phyloP scores from a whole-genome alignment of 2,329 filamentous ascomycete species.

The Corinectria fuckeliana region DNA sequence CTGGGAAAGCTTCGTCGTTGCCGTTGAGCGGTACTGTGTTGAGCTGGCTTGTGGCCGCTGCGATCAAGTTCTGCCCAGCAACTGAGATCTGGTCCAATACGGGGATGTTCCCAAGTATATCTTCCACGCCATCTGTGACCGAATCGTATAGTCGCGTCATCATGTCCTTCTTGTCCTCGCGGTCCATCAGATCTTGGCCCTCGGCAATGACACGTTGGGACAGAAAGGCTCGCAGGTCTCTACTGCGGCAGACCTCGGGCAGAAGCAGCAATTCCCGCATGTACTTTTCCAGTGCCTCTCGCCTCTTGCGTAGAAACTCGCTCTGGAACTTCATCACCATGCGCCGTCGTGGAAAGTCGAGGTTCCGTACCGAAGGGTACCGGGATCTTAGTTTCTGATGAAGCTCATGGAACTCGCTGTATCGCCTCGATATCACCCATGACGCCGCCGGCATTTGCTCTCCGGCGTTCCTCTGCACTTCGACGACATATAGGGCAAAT shows the following conservation, averaged over 20 bases:
- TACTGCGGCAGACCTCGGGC: slow-evolving; percentile 91
- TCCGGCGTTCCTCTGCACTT: slow-evolving; percentile 87
- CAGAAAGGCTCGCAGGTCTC: slow-evolving; percentile 89
- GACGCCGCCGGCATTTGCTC: slow-evolving; percentile 97
- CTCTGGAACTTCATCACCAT: slow-evolving; percentile 97
- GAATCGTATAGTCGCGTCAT: slow-evolving; percentile 96
- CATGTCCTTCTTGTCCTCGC: slow-evolving; percentile 79
- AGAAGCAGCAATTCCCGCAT: slow-evolving; percentile 80
- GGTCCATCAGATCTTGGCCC: slow-evolving; percentile 62
- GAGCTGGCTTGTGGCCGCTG: slow-evolving; percentile 72
- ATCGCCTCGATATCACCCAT: slow-evolving; percentile 90
- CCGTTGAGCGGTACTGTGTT: slow-evolving; percentile 60
- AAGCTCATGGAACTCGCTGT: slow-evolving; percentile 96
- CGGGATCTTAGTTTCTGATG: slow-evolving; percentile 85
- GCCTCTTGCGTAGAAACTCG: slow-evolving; percentile 91
- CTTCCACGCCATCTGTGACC: slow-evolving; percentile 96
- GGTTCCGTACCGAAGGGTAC: slow-evolving; percentile 85
- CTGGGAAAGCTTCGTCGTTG: slow-evolving; percentile 57
- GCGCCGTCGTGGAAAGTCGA: slow-evolving; percentile 90
- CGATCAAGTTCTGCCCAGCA: slow-evolving; percentile 89
- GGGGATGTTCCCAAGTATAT: slow-evolving; percentile 94
- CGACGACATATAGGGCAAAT: slow-evolving; percentile 90
- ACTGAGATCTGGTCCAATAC: slow-evolving; percentile 93
- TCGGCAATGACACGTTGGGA: slow-evolving; percentile 83
- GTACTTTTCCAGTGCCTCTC: slow-evolving; percentile 84